Conservation (phyloP, 2,329 filamentous ascomycete genomes). For the Talaromyces sp. region DNA sequence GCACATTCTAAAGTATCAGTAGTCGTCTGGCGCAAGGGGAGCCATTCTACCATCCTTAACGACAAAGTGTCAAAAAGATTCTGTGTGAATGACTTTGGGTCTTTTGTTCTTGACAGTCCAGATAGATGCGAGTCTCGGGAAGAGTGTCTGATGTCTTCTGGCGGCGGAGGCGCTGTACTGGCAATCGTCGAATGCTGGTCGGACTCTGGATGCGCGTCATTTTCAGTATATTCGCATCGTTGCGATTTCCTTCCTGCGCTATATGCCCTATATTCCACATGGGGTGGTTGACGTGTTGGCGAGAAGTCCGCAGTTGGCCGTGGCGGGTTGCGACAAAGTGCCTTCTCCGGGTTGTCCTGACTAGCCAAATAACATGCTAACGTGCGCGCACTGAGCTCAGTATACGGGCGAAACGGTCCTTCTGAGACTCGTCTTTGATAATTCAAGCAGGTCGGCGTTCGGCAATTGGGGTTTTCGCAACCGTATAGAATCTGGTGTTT, state of each 20-base stretch:
- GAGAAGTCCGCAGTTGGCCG: conserved; percentile 28
- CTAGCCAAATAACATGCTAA: conserved; percentile 77
- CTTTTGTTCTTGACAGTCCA: conserved; percentile 42
- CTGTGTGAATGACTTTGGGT: conserved; percentile 61
- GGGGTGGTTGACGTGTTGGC: conserved; percentile 25
- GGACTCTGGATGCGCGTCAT: background rate
- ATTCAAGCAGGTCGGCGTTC: conserved; percentile 75
- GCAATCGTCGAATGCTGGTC: conserved; percentile 3
- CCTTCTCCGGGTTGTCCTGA: conserved; percentile 69
- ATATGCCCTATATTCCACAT: conserved; percentile 16
- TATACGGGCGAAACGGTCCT: conserved; percentile 73
- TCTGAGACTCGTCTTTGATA: conserved; percentile 66
- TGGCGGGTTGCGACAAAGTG: conserved; percentile 58
- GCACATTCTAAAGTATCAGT: conserved; percentile 23
- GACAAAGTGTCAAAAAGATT: conserved; percentile 51
- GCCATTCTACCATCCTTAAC: conserved; percentile 46
- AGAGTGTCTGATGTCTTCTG: conserved; percentile 10
- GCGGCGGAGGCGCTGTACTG: background rate
- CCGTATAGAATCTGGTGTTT: conserved; percentile 78
- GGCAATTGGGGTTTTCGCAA: conserved; percentile 66
- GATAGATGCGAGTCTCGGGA: conserved; percentile 24
- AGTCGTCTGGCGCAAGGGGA: conserved; percentile 38
- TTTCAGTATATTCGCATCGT: background rate
- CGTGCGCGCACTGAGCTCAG: conserved; percentile 74
- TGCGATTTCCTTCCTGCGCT: background rate